Evolutionary conservation across 352 stramenopile species (phyloP), one percentile per base, ranked within the genome.

Genomic region (Pythium graminicola): DNA sequence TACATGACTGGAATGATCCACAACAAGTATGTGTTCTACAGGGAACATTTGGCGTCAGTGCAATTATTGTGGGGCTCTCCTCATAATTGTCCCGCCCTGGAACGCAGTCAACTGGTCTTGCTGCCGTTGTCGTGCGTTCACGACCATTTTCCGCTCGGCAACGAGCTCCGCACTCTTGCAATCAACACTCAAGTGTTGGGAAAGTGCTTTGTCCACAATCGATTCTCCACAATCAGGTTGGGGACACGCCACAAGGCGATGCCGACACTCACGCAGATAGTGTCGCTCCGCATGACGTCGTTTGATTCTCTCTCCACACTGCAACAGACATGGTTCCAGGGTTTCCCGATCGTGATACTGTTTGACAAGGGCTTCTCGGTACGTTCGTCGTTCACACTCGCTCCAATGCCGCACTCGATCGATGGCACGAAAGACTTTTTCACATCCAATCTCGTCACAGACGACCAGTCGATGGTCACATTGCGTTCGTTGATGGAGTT

Each of bases 401-500:
- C 32, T 47, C 8, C 69, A 20, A 42, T 88, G 77, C 24, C 65
- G 36, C 9, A 38, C 24, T 31, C 54, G 59, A 26, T 78, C 61
- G 9, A 50, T 52, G 13, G 64, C 69, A 13, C 71, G 74, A 47
- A 67, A 72, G 14, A 64, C 32, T 24, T 57, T 39, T 0, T 60
- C 70, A 28, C 77, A 86, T 2, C 67, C 76, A 17, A 67, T 13
- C 54, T 86, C 75, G 3, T 33, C 38, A 55, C 80, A 91, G 19
- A 71, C 60, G 0, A 87, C 72, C 17, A 85, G 43, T n/a, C 77
- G 73, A 16, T 85, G 33, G 9, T 54, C 41, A 28, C 80, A 89
- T 17, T 72, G 58, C 13, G 64, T 16, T 0, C 72, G 69, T 20
- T 84, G 70, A 48, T 91, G 80, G 7, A 48, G 19, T 5, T 91